A percentile compares a stretch with the other conserved stretches of the same genome.
These are phyloP conservation scores for Rutstroemia sp. DNA, from an alignment of 2,329 filamentous ascomycete species.

Conservation along the genomic window DNA sequence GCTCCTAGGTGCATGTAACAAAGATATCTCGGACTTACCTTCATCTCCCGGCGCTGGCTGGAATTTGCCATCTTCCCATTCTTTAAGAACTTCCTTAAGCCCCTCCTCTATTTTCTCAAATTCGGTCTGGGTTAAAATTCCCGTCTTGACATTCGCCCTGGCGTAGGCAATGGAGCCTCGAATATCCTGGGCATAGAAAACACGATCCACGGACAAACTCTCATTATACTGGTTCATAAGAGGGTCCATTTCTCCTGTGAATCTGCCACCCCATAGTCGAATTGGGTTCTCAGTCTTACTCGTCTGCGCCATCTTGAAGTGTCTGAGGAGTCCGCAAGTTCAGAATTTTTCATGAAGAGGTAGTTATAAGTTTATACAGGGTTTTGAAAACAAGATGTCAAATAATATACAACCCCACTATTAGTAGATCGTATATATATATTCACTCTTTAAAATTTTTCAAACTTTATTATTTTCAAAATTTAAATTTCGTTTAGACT, in stretches of 20 bases:
- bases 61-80: slow-evolving; percentile 47
- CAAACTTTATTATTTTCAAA: too few species aligned
- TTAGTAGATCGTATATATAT: too few species aligned
- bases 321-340: too few species aligned
- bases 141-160: slow-evolving; percentile 66
- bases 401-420: too few species aligned
- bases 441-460: too few species aligned
- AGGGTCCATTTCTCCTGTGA: slow-evolving; percentile 69
- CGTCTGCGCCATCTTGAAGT: background rate
- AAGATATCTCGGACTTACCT: slow-evolving; percentile 29
- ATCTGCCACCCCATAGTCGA: slow-evolving; percentile 46
- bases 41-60: slow-evolving; percentile 44
- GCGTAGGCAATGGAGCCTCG: slow-evolving; percentile 75
- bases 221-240: slow-evolving; percentile 84
- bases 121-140: slow-evolving; percentile 66
- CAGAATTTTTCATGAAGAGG: too few species aligned
- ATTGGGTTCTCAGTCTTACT: too few species aligned
- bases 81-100: slow-evolving; percentile 47
- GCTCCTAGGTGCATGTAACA: too few species aligned
- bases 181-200: slow-evolving; percentile 75
- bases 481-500: too few species aligned
- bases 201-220: slow-evolving; percentile 70
- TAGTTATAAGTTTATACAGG: too few species aligned
- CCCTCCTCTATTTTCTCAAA: slow-evolving; percentile 69
- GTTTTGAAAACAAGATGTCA: too few species aligned